These are phyloP conservation scores for Echria macrotheca DNA, from an alignment of 495 filamentous ascomycete genomes.

Conservation along the genomic window DNA sequence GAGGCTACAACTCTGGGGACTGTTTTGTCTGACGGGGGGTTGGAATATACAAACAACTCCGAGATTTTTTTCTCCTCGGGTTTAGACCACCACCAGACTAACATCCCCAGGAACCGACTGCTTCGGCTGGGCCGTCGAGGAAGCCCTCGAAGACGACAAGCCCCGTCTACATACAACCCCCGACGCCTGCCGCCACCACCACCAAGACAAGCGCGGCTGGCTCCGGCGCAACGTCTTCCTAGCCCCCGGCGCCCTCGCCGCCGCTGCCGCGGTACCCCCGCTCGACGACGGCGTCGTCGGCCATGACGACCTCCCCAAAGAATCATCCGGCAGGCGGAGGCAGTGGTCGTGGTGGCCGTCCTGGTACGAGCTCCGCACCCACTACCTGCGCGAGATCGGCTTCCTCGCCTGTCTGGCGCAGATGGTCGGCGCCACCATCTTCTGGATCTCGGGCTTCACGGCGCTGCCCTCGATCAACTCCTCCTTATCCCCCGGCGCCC, in stretches of 20 bases:
- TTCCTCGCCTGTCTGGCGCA: slow-evolving; percentile 64
- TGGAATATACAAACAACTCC: no score
- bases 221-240: slow-evolving; percentile 4
- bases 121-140: slow-evolving; percentile 66
- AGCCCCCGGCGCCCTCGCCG: not conserved
- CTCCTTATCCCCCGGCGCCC: slow-evolving; percentile 25
- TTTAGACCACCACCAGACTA: no score
- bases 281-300: no score
- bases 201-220: slow-evolving; percentile 25
- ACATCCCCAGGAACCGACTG: slow-evolving; percentile 43
- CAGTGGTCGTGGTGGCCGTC: slow-evolving; percentile 60
- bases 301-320: not conserved
- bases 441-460: slow-evolving; percentile 65
- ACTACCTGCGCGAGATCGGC: slow-evolving; percentile 60
- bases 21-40: no score
- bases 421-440: slow-evolving; percentile 49
- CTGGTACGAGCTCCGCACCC: slow-evolving; percentile 48
- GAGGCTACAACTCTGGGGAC: no score
- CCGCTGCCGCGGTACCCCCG: not conserved
- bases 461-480: slow-evolving; percentile 54
- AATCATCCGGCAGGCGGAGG: not conserved
- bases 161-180: slow-evolving; percentile 25
- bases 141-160: slow-evolving; percentile 34
- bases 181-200: slow-evolving; percentile 49
- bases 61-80: no score